Conservation (phyloP, 106 monocot genomes). For the Posidonia australis region DNA sequence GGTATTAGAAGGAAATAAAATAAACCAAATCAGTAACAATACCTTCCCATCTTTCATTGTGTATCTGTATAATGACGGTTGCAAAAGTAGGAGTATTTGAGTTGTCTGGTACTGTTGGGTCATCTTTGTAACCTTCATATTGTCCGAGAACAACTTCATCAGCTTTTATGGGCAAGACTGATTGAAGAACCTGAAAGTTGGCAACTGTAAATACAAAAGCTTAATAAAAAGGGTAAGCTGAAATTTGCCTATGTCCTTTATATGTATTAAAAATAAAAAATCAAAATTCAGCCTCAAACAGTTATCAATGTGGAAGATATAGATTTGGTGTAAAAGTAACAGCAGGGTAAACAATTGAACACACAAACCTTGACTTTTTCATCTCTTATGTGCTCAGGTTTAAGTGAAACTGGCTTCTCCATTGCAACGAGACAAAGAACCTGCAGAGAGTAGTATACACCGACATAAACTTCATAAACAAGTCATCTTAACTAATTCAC, state of each 20-base stretch:
- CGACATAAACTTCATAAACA: too few species aligned
- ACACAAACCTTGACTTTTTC: conserved; percentile 85
- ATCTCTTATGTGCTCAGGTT: conserved; percentile 80
- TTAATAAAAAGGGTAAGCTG: not conserved
- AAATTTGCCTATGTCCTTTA: not conserved
- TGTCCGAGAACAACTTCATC: conserved; percentile 87
- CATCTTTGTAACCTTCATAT: conserved; percentile 85
- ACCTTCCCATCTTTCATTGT: conserved; percentile 99
- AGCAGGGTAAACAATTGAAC: not conserved
- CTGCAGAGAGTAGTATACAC: too few species aligned
- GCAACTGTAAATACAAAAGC: not conserved
- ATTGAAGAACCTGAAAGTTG: conserved; percentile 67
- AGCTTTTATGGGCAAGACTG: conserved; percentile 55
- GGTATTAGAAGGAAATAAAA: not conserved
- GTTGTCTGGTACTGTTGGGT: conserved; percentile 59
- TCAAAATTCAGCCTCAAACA: not conserved
- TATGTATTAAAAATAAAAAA: not conserved
- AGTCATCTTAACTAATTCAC: too few species aligned
- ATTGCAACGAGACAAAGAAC: conserved; percentile 91
- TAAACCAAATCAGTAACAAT: not conserved
- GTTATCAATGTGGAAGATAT: not conserved
- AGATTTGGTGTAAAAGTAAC: not conserved
- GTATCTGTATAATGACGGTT: conserved; percentile 54
- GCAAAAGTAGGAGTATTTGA: conserved; percentile 92
- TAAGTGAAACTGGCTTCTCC: conserved; percentile 93